Evolutionary conservation across 805 yeast species (phyloP), one percentile per base, ranked within the genome.

Genomic region (Zygosaccharomyces gambellarensis): DNA sequence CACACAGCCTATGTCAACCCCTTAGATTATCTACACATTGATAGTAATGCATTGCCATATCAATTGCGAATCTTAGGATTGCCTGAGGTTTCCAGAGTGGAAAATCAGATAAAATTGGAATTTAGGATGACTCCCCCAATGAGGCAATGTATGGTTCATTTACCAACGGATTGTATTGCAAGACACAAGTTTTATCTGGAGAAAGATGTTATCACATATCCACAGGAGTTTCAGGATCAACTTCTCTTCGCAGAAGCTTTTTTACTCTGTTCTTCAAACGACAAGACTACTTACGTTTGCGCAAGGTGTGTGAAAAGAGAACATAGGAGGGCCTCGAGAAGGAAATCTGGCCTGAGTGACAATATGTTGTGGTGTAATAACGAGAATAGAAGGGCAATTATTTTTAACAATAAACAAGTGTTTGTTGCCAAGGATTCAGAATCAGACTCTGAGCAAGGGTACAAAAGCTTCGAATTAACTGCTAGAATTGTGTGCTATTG

Each of bases 401-500:
- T 92, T 32, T 88, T 90, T 74, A 92, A 94, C 70, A 87, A 95
- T 69, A 86, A 88, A 61, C 97, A 92, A 68, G 77, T 94, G 22
- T 78, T 89, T 36, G 80, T 88, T 46, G 54, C 61, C 30, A 62
- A 60, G 29, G 59, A 60, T 32, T 51, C 57, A 29, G 62, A 57
- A 11, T 49, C 56, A 23, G 60, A 56, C 12, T 55, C 56, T 25
- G 57, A 51, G 14, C 54, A 56, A 7, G 49, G 58, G 41, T 64
- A 66, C 12, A 72, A 71, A 40, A 61, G 59, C 32, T 60, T 80
- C 17, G 81, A 77, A 44, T 64, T 82, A 4, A 79, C 80, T 19
- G 72, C 96, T 22, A 80, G 99, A 68, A 81, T 94, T 38, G 92
- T 92, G 8, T 92, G 99, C 68, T 92, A 94, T 66, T 94, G 98